Evolutionary conservation across 2,329 filamentous ascomycete species (phyloP).

Genomic region (Neocucurbitaria cava): DNA sequence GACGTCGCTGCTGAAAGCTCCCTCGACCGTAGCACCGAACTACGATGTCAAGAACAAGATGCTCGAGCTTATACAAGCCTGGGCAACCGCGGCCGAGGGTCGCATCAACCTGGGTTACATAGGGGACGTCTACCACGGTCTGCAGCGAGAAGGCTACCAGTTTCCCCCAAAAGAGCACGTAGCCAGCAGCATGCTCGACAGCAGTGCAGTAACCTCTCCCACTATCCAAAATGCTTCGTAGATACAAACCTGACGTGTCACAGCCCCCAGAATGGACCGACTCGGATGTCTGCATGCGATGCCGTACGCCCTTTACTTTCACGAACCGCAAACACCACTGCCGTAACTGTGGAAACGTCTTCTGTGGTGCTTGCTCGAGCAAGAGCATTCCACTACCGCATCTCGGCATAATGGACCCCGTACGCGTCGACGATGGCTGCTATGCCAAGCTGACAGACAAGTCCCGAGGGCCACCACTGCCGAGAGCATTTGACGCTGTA

Average conservation of each 20-base stretch:
- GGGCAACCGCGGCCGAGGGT: constrained; percentile 88
- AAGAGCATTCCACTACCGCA: constrained; percentile 90
- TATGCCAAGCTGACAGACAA: constrained; percentile 87
- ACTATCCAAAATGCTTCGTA: not conserved
- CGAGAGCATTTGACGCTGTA: constrained; percentile 56
- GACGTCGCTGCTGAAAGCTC: constrained; percentile 84
- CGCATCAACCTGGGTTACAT: constrained; percentile 86
- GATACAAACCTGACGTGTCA: constrained; percentile 2
- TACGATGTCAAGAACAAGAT: constrained; percentile 88
- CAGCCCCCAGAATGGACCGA: constrained; percentile 97
- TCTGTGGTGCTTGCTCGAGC: constrained; percentile 92
- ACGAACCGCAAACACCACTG: constrained; percentile 99
- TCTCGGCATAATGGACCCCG: constrained; percentile 87
- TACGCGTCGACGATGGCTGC: constrained; percentile 95
- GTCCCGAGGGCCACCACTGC: constrained; percentile 53
- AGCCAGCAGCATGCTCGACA: constrained; percentile 97
- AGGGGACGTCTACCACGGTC: constrained; percentile 79
- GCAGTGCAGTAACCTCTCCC: constrained; percentile 76
- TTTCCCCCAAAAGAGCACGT: constrained; percentile 89
- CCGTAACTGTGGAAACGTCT: constrained; percentile 96
- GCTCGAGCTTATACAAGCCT: constrained; percentile 89
- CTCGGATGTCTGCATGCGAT: constrained; percentile 98
- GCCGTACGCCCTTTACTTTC: constrained; percentile 92
- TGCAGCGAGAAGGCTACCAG: constrained; percentile 84
- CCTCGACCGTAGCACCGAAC: constrained; percentile 77